Percentiles rank a stretch among this genome's conserved stretches.
phyloP scores from a whole-genome alignment of 345 rosid species.

The Aquilaria yunnanensis region DNA sequence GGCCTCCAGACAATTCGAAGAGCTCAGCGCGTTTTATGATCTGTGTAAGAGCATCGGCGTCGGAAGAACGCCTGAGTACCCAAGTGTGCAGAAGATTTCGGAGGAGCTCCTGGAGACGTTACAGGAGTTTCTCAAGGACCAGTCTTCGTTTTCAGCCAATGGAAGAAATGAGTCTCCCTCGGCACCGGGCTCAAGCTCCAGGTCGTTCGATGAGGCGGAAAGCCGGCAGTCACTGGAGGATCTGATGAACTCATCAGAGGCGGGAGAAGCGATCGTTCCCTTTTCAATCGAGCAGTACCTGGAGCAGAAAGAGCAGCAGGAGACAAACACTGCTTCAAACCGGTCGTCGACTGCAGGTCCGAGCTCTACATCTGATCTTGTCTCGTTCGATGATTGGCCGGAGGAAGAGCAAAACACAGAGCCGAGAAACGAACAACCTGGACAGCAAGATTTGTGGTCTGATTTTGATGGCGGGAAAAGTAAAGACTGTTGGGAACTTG shows the following conservation, averaged over 20 bases:
- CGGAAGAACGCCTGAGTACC: conserved; percentile 76
- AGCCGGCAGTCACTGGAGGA: conserved; percentile 33
- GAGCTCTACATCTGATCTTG: conserved; percentile 17
- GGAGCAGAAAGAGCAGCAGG: conserved; percentile 10
- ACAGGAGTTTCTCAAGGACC: conserved; percentile 75
- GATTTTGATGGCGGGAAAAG: conserved; percentile 16
- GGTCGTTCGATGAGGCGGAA: conserved; percentile 14
- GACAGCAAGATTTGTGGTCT: conserved; percentile 7
- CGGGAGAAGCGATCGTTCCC: conserved; percentile 19
- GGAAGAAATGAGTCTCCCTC: conserved; percentile 15
- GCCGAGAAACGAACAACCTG: conserved; percentile 3
- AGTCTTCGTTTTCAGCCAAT: conserved; percentile 43
- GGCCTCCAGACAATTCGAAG: conserved; percentile 64
- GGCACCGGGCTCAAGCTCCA: conserved; percentile 8
- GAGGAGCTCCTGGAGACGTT: conserved; percentile 67
- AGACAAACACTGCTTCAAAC: conserved; percentile 23
- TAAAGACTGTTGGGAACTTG: conserved; percentile 49
- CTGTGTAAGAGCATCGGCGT: conserved; percentile 47
- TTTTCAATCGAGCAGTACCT: conserved; percentile 29
- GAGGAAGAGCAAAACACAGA: conserved; percentile 4
- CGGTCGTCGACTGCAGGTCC: conserved; percentile 17
- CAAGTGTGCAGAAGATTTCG: conserved; percentile 65
- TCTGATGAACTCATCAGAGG: conserved; percentile 34
- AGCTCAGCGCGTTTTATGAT: conserved; percentile 53
- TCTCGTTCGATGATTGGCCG: conserved; percentile 38